These are phyloP conservation scores for Saccharomycopsis javanensis DNA, from an alignment of 805 yeast genomes.

Conservation along the genomic window DNA sequence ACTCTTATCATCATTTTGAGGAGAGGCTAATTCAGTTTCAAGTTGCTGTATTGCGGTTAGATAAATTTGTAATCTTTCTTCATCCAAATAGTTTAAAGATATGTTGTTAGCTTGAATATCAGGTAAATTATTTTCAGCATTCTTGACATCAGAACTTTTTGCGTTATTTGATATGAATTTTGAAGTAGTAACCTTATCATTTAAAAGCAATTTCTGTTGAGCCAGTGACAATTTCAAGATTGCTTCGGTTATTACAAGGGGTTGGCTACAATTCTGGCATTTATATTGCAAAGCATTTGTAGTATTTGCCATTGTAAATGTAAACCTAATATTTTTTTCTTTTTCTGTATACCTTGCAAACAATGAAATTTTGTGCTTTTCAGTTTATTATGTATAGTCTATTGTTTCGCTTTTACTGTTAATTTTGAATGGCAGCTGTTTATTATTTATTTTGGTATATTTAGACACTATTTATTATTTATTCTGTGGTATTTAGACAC, in stretches of 20 bases:
- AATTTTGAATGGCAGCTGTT: too few relatives aligned
- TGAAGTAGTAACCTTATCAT: slow-evolving; percentile 21
- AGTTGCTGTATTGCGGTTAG: slow-evolving; percentile 8
- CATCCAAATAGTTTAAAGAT: neutral
- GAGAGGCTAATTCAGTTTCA: neutral
- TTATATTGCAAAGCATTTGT: slow-evolving; percentile 8
- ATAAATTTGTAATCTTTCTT: slow-evolving; percentile 3
- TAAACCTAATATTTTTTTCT: too few relatives aligned
- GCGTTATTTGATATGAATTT: slow-evolving; percentile 19
- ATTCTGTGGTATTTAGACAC: too few relatives aligned
- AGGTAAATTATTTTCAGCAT: slow-evolving; percentile 21
- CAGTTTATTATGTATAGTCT: too few relatives aligned
- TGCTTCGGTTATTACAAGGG: slow-evolving; percentile 34
- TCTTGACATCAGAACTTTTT: slow-evolving; percentile 12
- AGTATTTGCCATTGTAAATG: neutral
- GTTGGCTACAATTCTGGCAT: slow-evolving; percentile 40
- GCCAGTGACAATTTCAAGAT: slow-evolving; percentile 34
- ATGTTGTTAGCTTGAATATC: slow-evolving; percentile 21
- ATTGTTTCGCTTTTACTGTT: too few relatives aligned
- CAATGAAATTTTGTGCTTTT: too few relatives aligned
- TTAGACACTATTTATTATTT: too few relatives aligned
- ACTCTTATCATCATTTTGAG: neutral
- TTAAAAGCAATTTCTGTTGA: slow-evolving; percentile 30
- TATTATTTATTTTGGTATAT: too few relatives aligned
- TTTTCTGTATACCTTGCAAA: too few relatives aligned